Evolutionary conservation across 2,329 filamentous ascomycete species (phyloP).

Genomic region (Cladosporium sp.): DNA sequence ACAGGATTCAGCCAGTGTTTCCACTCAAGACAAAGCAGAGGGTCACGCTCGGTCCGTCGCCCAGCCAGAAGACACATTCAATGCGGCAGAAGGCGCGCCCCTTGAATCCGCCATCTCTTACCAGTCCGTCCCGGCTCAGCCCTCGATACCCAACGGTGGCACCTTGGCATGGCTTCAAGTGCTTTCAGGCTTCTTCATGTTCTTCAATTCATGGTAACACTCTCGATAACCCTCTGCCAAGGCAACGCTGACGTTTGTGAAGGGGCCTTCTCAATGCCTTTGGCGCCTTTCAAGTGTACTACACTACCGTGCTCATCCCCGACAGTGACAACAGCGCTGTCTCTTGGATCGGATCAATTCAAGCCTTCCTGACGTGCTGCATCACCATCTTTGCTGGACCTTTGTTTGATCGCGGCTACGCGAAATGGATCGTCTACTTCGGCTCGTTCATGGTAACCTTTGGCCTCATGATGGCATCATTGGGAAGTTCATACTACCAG

Average conservation of each 20-base stretch:
- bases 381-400: slow-evolving; percentile 45
- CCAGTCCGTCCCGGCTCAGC: slow-evolving; percentile 17
- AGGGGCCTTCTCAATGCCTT: slow-evolving; percentile 13
- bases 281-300: slow-evolving; percentile 16
- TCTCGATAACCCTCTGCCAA: not conserved
- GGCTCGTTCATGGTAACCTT: slow-evolving; percentile 41
- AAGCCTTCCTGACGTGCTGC: slow-evolving; percentile 44
- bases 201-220: slow-evolving; percentile 39
- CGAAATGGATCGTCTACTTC: slow-evolving; percentile 35
- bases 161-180: slow-evolving; percentile 42
- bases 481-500: slow-evolving; percentile 40
- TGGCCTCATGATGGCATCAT: slow-evolving; percentile 42
- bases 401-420: slow-evolving; percentile 45
- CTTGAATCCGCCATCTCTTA: slow-evolving; percentile 19
- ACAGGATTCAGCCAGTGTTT: not conserved
- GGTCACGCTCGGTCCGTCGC: not conserved
- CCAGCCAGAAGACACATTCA: not conserved
- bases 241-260: slow-evolving; percentile 32
- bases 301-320: slow-evolving; percentile 8
- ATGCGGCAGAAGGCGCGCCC: slow-evolving; percentile 14
- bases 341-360: slow-evolving; percentile 46
- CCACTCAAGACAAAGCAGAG: not conserved
- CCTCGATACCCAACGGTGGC: slow-evolving; percentile 35
- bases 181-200: slow-evolving; percentile 38
- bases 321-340: slow-evolving; percentile 26